phyloP scores from a whole-genome alignment of 2,329 filamentous ascomycete genomes.

The Colletotrichum costaricense region DNA sequence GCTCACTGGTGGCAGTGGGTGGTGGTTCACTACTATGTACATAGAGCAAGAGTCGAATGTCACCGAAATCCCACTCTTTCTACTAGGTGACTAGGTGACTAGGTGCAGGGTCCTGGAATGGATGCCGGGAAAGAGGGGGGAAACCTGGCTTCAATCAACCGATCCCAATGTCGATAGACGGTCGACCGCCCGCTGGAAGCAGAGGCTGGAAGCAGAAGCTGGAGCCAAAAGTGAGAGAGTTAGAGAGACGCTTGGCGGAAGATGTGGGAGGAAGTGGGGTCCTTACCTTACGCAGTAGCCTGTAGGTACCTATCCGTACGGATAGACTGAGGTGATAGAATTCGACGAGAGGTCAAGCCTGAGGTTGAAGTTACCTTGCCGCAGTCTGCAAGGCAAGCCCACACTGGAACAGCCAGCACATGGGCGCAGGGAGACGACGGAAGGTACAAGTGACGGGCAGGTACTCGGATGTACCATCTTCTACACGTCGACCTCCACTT shows the following conservation, averaged over 20 bases:
- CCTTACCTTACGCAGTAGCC: neutral
- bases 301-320: too few species aligned
- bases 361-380: neutral
- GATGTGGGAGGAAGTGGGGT: conserved; percentile 14
- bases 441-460: neutral
- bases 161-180: conserved; percentile 3
- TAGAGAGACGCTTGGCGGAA: neutral
- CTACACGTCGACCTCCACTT: neutral
- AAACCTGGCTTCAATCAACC: conserved; percentile 5
- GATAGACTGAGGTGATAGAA: too few species aligned
- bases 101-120: neutral
- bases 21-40: neutral
- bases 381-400: neutral
- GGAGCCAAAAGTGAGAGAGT: neutral
- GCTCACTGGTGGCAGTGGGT: neutral
- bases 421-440: conserved; percentile 17
- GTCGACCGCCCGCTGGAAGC: neutral
- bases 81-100: neutral
- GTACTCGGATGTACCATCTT: neutral
- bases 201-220: too few species aligned
- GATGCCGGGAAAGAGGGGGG: conserved; percentile 3
- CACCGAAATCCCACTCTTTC: neutral
- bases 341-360: too few species aligned
- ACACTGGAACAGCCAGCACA: conserved; percentile 7
- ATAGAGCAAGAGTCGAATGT: conserved; percentile 1